Evolutionary conservation across 2,329 filamentous ascomycete genomes (phyloP), one percentile per base, ranked within the genome.

Genomic region (Monosporascus ibericus): DNA sequence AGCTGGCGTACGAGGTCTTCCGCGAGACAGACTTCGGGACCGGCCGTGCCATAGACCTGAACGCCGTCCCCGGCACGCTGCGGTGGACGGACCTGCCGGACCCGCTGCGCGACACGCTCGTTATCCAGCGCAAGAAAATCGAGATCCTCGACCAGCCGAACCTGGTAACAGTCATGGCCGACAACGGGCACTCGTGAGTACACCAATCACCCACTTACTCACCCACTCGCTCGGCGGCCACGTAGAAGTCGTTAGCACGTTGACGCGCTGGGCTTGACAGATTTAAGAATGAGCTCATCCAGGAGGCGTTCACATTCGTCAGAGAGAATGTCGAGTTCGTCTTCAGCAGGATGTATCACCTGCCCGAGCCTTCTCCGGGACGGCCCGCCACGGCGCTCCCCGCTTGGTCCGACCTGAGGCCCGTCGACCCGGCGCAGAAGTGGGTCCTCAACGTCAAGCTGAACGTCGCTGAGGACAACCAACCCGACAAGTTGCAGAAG

Each of bases 21-120:
- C 72, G 70, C 48, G 72, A 79, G 30, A 65, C 65, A 4, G 74
- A 80, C 54, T 75, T 82, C 59, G 74, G 74, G 20, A 57, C 60
- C 30, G 64, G 64, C 3, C 55, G 60, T 11, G 62, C 63, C 2
- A 55, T 64, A 52, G 70, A 77, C 39, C 70, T 77, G 40, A 74
- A 79, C 54, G 60, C 67, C 6, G 63, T 68, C 0, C 68, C 69
- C 0, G 80, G 79, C 18, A 74, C 76, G 3, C 63, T 86, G 52
- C 70, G 77, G 44, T 86, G 81, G 80, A 76, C 72, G 6, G 82
- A 85, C 57, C 72, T 85, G 44, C 82, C 83, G 1, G 82, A 85
- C 55, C 81, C 81, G 17, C 70, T 75, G 1, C 71, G 71, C 24
- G 71, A 70, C 14, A 69, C 72, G n/a, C 72, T 76, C 11, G 64